These are phyloP conservation scores for Fusarium albidum DNA, from an alignment of 2,329 filamentous ascomycete species.

Conservation along the genomic window DNA sequence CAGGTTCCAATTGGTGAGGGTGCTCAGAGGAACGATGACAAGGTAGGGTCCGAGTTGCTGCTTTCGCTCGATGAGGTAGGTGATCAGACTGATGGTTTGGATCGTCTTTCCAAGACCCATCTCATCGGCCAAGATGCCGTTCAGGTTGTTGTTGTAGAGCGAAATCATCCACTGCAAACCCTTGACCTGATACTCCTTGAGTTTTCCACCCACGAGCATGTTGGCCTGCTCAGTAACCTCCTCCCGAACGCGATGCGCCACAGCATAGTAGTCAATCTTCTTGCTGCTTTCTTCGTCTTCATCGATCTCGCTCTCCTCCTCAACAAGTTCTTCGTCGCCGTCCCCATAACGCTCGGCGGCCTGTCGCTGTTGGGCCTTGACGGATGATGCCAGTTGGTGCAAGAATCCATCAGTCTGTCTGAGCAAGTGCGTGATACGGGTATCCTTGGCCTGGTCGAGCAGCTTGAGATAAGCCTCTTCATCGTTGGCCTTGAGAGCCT, in stretches of 20 bases:
- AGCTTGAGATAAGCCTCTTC: slow-evolving; percentile 98
- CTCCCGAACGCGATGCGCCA: slow-evolving; percentile 95
- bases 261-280: slow-evolving; percentile 98
- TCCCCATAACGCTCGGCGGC: slow-evolving; percentile 81
- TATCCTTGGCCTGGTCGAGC: slow-evolving; percentile 98
- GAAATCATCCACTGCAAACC: slow-evolving; percentile 99
- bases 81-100: slow-evolving; percentile 97
- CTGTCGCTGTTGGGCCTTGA: slow-evolving; percentile 91
- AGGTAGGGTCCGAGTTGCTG: slow-evolving; percentile 90
- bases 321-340: slow-evolving; percentile 58
- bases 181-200: slow-evolving; percentile 99
- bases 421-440: slow-evolving; percentile 96
- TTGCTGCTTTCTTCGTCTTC: slow-evolving; percentile 74
- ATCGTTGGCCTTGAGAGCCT: slow-evolving; percentile 98
- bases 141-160: slow-evolving; percentile 99
- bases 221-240: slow-evolving; percentile 83
- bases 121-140: slow-evolving; percentile 97
- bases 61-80: slow-evolving; percentile 96
- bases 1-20: slow-evolving; percentile 96
- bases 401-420: slow-evolving; percentile 98
- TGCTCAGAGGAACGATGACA: slow-evolving; percentile 96
- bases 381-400: slow-evolving; percentile 91
- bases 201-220: slow-evolving; percentile 87
- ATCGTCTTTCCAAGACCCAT: slow-evolving; percentile 99
- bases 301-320: slow-evolving; percentile 72